Base-by-base conservation (phyloP, 495 filamentous ascomycete genomes). In the Hypoxylon subgilvum region DNA sequence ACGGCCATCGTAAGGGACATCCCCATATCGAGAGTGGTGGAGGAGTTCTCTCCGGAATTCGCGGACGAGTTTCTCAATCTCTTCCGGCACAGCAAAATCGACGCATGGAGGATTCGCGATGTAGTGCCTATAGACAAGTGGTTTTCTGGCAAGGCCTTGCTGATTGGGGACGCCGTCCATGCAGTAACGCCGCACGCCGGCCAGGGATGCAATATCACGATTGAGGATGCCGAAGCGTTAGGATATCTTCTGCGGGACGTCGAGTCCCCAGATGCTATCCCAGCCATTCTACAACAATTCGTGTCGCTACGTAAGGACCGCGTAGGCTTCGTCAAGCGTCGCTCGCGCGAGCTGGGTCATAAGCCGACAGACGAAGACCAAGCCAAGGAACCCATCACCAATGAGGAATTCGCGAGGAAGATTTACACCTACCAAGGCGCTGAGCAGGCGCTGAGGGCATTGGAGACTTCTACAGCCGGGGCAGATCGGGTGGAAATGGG, bases 91-190 rank as follows among this genome's bases (percentile, higher is more conserved):
- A 59, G 31, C 40, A 31, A 59, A 30, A 40, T 68, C 8, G 65
- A 68, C 31, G 65, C 62, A 16, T 68, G 65, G 65, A 62, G 62
- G 22, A 63, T 66, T 12, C 65, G 62, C 52, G 65, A 68, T 18
- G 51, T 65, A 12, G 49, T 48, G 7, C 53, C 61, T 3, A 25
- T 64, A 44, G 54, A 60, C 12, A 52, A 4, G 8, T 79, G 75
- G 69, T 44, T 68, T 17, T 64, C 68, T 3, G 77, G 75, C 39
- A 79, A 74, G 57, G 60, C 73, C 3, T 48, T 76, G 6, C 31
- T 80, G 8, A 73, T 81, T 21, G 81, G 81, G 0, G 81, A 84
- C 52, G 74, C 79, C 8, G 76, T 72, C 2, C 81, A 82, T 52
- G 64, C 64, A 9, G 61, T 69, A 6, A 59, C 60, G 0, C 64